These are phyloP conservation scores for Trichomonascus vanleenenianus DNA, from an alignment of 805 yeast genomes.

Conservation along the genomic window DNA sequence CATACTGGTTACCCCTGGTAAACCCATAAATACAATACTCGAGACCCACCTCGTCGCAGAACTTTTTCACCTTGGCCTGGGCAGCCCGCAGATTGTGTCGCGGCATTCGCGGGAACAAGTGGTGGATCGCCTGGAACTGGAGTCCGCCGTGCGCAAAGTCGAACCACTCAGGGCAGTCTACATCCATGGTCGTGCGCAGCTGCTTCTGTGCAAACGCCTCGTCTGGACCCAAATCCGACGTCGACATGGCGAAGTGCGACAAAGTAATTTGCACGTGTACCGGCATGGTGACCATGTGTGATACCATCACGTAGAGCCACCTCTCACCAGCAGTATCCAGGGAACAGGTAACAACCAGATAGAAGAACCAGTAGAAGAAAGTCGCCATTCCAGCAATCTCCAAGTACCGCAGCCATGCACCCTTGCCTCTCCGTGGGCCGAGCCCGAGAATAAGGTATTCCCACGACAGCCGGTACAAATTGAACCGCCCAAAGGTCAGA, in stretches of 20 bases:
- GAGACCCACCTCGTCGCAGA: conserved; percentile 70
- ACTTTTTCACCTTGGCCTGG: conserved; percentile 63
- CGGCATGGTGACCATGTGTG: conserved; percentile 78
- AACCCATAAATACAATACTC: conserved; percentile 81
- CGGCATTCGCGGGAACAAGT: conserved; percentile 81
- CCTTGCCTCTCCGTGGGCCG: conserved; percentile 76
- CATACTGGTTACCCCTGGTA: conserved; percentile 65
- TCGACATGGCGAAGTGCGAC: conserved; percentile 90
- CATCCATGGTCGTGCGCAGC: conserved; percentile 89
- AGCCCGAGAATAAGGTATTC: conserved; percentile 61
- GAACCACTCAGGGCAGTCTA: conserved; percentile 87
- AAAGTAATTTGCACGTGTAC: conserved; percentile 91
- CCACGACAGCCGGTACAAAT: conserved; percentile 77
- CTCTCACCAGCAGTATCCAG: conserved; percentile 49
- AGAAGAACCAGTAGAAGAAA: conserved; percentile 79
- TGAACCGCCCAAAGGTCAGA: conserved; percentile 76
- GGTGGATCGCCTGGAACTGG: conserved; percentile 88
- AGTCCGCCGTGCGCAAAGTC: conserved; percentile 89
- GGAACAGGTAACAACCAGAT: conserved; percentile 44
- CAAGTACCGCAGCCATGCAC: conserved; percentile 78
- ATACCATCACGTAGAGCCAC: conserved; percentile 55
- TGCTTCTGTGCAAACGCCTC: conserved; percentile 78
- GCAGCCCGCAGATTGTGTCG: conserved; percentile 76
- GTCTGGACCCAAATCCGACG: conserved; percentile 72
- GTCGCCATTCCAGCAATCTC: conserved; percentile 63